These are phyloP conservation scores for Aspergillus latus DNA, from an alignment of 2,329 filamentous ascomycete species.

Conservation along the genomic window DNA sequence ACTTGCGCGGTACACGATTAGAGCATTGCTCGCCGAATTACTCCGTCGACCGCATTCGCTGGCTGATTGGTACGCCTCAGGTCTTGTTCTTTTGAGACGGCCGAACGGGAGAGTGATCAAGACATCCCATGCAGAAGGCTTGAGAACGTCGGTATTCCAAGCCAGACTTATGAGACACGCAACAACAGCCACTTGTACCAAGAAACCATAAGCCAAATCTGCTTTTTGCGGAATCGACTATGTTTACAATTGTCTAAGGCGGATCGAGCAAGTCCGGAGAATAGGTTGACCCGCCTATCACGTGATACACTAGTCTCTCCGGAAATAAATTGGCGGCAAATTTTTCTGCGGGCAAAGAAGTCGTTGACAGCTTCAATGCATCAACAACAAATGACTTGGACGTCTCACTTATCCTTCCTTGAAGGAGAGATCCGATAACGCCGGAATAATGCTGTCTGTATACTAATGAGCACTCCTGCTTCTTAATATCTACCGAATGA, in stretches of 20 bases:
- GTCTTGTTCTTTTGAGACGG: no score
- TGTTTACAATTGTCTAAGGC: background rate
- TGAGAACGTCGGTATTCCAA: no score
- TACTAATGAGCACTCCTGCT: background rate
- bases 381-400: background rate
- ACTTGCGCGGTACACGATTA: background rate
- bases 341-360: constrained; percentile 11
- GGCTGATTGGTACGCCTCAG: no score
- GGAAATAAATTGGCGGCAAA: constrained; percentile 21
- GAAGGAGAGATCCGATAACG: background rate
- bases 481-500: background rate
- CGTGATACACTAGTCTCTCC: constrained; percentile 24
- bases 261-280: background rate
- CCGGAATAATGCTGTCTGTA: background rate
- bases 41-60: no score
- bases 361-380: constrained; percentile 6
- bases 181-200: no score
- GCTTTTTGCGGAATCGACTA: background rate
- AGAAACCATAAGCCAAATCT: background rate
- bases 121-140: no score
- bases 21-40: no score
- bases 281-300: constrained; percentile 23
- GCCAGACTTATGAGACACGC: no score
- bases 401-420: background rate
- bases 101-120: no score